Base-by-base conservation (phyloP, 2,329 filamentous ascomycete genomes). In the Coniochaeta hoffmannii region DNA sequence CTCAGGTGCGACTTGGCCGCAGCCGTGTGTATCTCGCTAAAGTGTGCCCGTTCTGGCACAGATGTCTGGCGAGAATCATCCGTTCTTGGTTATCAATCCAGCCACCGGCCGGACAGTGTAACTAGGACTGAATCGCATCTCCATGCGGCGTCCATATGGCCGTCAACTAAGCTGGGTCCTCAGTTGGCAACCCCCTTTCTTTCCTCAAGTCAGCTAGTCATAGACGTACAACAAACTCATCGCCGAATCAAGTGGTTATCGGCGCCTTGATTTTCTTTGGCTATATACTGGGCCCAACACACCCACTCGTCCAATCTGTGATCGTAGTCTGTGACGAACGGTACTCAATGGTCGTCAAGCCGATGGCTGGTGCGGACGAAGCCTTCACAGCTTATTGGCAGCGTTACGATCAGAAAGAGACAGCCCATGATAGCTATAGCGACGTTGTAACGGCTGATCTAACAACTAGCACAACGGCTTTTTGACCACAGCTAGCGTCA, bases 101-200 rank as follows among this genome's bases (percentile, higher is more conserved):
- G 41, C 41, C 22, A 28, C 41, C 22, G 15, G 12, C 12, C 12
- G 2, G 2, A 46, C 41, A 12, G 41, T 46, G 22, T 46, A 26
- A 46, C 41, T 46, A 11, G 41, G 22, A 28, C 15, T 9, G 22
- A 46, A 46, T 19, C 11, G 24, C 15, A 28, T 7, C 41, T 6
- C 24, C 15, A 28, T 28, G 36, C 22, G 14, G 12, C 12, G 19
- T n/a, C 22, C 41, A 28, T 6, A 28, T n/a, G 3, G n/a, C 15
- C 9, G 4, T 46, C 15, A 22, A 7, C 8, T 17, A 11, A 8
- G 24, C 41, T 80, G 77, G 77, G 26, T 26, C 19, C 12, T 46
- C 41, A 19, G 38, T 26, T 44, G 17, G 2, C 41, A 10, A 26
- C n/a, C 19, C 41, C 24, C 11, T n/a, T 28, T 28, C 9, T 41